Percentiles rank a stretch among this genome's conserved stretches.
Evolutionary conservation across 2,329 filamentous ascomycete species (phyloP).

Genomic region (Colletotrichum godetiae): DNA sequence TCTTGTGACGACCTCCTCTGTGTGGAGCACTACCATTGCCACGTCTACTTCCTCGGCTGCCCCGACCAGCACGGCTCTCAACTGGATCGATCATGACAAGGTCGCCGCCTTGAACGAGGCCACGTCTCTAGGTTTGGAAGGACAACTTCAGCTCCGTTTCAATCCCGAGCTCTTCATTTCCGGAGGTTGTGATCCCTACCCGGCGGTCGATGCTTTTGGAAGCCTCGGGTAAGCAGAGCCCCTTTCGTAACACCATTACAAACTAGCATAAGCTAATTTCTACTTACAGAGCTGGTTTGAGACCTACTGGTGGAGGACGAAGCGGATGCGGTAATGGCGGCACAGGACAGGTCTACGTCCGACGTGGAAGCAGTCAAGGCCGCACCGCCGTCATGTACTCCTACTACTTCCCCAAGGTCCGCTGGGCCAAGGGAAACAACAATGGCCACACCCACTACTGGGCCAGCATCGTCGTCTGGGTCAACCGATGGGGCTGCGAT

Average conservation of each 20-base stretch:
- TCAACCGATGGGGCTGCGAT: neutral
- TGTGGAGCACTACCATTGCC: neutral
- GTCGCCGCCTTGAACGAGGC: neutral
- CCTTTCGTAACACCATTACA: neutral
- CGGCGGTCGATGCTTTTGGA: neutral
- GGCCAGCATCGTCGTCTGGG: neutral
- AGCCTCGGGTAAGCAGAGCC: neutral
- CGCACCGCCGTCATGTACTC: conserved; percentile 7
- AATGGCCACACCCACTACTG: neutral
- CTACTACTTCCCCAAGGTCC: conserved; percentile 13
- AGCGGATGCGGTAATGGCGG: conserved; percentile 1
- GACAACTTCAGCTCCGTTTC: neutral
- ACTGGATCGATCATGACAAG: neutral
- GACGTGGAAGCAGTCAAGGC: neutral
- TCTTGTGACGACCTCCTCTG: neutral
- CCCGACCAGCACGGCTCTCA: neutral
- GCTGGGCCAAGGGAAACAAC: neutral
- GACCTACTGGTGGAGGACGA: neutral
- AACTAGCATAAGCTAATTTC: neutral
- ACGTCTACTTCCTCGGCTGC: neutral
- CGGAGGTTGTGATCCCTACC: neutral
- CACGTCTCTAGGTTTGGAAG: neutral
- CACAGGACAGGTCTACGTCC: conserved; percentile 6
- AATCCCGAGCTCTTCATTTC: neutral
- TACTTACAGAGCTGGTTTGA: neutral